phyloP scores from a whole-genome alignment of 805 yeast genomes.

The Yamadazyma scolyti region DNA sequence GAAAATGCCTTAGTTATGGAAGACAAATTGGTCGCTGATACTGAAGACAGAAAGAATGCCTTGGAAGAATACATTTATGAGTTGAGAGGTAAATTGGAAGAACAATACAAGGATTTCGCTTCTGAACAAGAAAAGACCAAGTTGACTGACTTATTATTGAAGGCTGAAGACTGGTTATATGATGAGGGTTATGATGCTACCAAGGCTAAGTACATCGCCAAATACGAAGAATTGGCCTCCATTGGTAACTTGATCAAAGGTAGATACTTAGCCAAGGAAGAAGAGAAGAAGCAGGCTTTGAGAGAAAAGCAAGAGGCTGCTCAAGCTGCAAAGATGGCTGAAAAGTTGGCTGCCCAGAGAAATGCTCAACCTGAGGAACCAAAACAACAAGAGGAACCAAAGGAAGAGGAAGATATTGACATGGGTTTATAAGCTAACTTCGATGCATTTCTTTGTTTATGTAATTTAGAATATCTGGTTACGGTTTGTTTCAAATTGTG shows the following conservation, averaged over 20 bases:
- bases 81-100: conserved; percentile 95
- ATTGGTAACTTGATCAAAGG: conserved; percentile 94
- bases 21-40: conserved; percentile 96
- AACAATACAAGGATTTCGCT: conserved; percentile 83
- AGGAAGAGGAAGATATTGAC: conserved; percentile 28
- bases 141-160: conserved; percentile 66
- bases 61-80: conserved; percentile 98
- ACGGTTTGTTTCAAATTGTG: no score
- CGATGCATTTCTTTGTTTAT: no score
- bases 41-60: conserved; percentile 98
- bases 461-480: no score
- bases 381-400: conserved; percentile 18
- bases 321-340: conserved; percentile 79
- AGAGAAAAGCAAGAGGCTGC: conserved; percentile 86
- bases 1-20: conserved; percentile 82
- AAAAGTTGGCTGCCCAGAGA: conserved; percentile 77
- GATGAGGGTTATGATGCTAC: conserved; percentile 95
- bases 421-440: conserved; percentile 40
- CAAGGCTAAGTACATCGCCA: conserved; percentile 96
- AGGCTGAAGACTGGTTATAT: conserved; percentile 97
- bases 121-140: conserved; percentile 84
- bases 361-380: conserved; percentile 38
- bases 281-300: conserved; percentile 88
- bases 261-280: conserved; percentile 89
- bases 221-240: conserved; percentile 94